Evolutionary conservation across 331 rosid species (phyloP).

Genomic region (Spiraea crenata): DNA sequence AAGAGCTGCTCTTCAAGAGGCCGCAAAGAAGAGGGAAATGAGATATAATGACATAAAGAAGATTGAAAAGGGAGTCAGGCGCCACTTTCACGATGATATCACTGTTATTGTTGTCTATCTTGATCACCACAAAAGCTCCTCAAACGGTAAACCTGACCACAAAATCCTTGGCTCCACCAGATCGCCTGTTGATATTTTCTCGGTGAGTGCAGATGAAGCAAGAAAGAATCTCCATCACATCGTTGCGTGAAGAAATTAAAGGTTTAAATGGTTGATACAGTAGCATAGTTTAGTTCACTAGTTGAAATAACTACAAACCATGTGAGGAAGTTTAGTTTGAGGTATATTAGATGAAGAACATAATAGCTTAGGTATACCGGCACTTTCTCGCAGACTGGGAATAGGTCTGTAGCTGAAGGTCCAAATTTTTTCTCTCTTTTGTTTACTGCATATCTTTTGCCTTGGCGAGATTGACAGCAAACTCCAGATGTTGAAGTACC

Average conservation of each 20-base stretch:
- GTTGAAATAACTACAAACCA: conserved; percentile 3
- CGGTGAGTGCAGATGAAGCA: conserved; percentile 44
- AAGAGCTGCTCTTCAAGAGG: conserved; percentile 73
- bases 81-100: conserved; percentile 91
- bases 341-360: background rate
- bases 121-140: conserved; percentile 53
- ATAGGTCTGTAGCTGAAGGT: background rate
- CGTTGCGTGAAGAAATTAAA: conserved; percentile 34
- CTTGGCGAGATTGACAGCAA: background rate
- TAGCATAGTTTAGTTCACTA: conserved; percentile 10
- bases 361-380: conserved; percentile 10
- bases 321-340: conserved; percentile 9
- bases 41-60: conserved; percentile 83
- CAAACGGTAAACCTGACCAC: conserved; percentile 42
- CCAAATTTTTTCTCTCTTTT: background rate
- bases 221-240: conserved; percentile 36
- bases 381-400: background rate
- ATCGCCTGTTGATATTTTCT: conserved; percentile 84
- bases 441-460: background rate
- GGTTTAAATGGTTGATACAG: conserved; percentile 8
- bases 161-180: conserved; percentile 45
- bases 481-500: conserved; percentile 1
- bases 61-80: conserved; percentile 74
- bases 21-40: conserved; percentile 92
- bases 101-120: conserved; percentile 84